Evolutionary conservation across 176 grass and related monocot genomes (phyloP).

Genomic region (barley (Hordeum vulgare)): DNA sequence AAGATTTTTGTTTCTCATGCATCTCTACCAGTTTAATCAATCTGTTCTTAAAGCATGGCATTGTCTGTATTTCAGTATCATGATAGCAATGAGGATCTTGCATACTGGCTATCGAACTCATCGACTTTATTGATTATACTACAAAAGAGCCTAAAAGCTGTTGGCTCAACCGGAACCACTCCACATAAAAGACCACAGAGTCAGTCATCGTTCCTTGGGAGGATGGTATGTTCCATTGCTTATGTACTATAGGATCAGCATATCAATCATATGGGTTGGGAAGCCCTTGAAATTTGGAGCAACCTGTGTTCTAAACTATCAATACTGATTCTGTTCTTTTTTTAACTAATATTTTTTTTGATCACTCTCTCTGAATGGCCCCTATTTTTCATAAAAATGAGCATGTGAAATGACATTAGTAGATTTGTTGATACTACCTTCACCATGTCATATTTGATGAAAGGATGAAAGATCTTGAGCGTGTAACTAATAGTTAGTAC

Average conservation of each 20-base stretch:
- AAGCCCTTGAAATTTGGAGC: conserved; percentile 3
- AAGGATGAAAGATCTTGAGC: not conserved
- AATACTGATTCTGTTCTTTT: not conserved
- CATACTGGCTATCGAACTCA: conserved; percentile 91
- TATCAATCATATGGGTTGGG: not conserved
- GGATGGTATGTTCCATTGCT: conserved; percentile 41
- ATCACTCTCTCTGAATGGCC: not conserved
- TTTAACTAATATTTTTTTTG: not conserved
- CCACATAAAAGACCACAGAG: conserved; percentile 46
- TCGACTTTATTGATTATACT: conserved; percentile 84
- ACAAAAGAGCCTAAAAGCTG: conserved; percentile 81
- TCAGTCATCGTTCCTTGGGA: conserved; percentile 70
- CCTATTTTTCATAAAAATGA: not conserved
- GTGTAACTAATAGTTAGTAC: not conserved
- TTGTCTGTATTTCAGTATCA: conserved; percentile 45
- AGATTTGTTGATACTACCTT: not conserved
- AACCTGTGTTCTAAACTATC: not conserved
- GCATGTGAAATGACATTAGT: not conserved
- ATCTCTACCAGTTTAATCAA: not conserved
- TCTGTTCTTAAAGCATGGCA: not conserved
- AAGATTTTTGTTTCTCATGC: not conserved
- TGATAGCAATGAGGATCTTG: conserved; percentile 76
- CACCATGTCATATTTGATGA: not conserved
- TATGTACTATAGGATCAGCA: not conserved
- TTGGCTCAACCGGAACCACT: conserved; percentile 31